Evolutionary conservation across 257 asterid species (phyloP).

Genomic region (Gardenia jasminoides): DNA sequence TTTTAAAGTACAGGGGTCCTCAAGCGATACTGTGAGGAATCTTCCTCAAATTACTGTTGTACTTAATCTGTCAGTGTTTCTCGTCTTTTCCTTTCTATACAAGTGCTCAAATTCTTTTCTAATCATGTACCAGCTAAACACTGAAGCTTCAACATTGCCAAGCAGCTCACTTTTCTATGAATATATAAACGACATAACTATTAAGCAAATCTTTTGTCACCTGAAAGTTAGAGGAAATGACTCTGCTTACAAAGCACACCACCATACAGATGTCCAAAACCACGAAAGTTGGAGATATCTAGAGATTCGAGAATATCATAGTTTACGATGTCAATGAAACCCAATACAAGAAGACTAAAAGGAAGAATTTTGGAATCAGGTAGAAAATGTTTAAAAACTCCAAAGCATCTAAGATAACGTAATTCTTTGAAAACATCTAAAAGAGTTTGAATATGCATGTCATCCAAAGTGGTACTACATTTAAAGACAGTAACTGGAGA

Average conservation of each 20-base stretch:
- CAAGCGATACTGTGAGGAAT: too few species aligned
- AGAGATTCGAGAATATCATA: too few species aligned
- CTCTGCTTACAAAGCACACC: neutral
- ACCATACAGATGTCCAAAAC: neutral
- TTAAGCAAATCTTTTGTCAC: neutral
- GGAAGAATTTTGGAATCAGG: neutral
- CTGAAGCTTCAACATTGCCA: too few species aligned
- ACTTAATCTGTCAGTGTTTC: too few species aligned
- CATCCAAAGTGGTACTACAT: neutral
- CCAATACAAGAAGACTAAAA: neutral
- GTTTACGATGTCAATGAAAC: neutral
- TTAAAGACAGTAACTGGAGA: neutral
- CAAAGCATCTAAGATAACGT: neutral
- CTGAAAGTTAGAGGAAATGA: neutral
- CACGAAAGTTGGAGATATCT: too few species aligned
- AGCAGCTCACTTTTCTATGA: too few species aligned
- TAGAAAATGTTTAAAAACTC: neutral
- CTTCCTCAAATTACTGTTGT: too few species aligned
- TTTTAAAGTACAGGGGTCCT: too few species aligned
- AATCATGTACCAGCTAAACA: too few species aligned
- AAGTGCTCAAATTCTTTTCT: too few species aligned
- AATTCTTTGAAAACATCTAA: constrained; percentile 7
- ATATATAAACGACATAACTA: too few species aligned
- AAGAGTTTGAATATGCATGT: constrained; percentile 6
- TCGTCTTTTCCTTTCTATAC: too few species aligned